Conservation (phyloP, 2,329 filamentous ascomycete genomes). For the Neofusicoccum parvum region DNA sequence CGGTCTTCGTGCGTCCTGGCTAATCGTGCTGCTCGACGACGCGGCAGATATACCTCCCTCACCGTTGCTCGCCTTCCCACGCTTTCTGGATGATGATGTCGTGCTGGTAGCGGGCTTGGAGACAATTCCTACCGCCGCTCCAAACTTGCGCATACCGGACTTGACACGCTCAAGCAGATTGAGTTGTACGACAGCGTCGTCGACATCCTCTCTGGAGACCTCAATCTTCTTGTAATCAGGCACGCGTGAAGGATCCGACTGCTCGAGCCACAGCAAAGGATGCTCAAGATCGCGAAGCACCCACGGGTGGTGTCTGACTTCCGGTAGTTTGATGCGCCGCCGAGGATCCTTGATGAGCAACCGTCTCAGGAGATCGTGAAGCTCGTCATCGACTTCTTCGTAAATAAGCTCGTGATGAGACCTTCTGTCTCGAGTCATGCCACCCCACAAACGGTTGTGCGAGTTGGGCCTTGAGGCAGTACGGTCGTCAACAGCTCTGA, state of each 20-base stretch:
- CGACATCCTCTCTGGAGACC: constrained; percentile 90
- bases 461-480: constrained; percentile 49
- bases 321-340: constrained; percentile 82
- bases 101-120: constrained; percentile 1
- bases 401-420: constrained; percentile 79
- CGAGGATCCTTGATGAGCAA: constrained; percentile 88
- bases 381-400: constrained; percentile 78
- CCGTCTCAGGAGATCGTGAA: constrained; percentile 75
- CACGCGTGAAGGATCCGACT: constrained; percentile 81
- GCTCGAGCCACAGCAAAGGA: constrained; percentile 81
- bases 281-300: constrained; percentile 76
- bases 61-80: constrained; percentile 57
- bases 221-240: constrained; percentile 84
- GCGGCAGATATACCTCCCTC: constrained; percentile 55
- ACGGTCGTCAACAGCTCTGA: constrained; percentile 67
- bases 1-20: constrained; percentile 56
- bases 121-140: constrained; percentile 60
- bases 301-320: constrained; percentile 95
- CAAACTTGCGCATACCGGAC: constrained; percentile 68
- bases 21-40: constrained; percentile 57
- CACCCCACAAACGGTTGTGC: constrained; percentile 47
- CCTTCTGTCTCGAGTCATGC: constrained; percentile 68
- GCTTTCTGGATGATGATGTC: constrained; percentile 49
- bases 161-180: constrained; percentile 83
- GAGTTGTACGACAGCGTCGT: constrained; percentile 84